These are phyloP conservation scores for Populus trichocarpa DNA, from an alignment of 441 rosid genomes.

Conservation along the genomic window DNA sequence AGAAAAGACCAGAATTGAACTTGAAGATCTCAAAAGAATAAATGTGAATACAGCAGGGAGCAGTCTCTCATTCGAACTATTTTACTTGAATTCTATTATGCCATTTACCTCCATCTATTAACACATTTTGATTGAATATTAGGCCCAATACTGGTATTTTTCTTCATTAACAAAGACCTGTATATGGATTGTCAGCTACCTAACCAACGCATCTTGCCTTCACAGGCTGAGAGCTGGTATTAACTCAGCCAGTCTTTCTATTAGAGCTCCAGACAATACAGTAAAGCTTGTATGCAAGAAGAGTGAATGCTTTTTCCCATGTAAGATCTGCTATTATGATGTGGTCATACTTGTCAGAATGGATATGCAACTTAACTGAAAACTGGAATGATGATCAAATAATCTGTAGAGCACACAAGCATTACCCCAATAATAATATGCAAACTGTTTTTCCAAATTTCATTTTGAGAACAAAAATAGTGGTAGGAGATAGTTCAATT, in stretches of 20 bases:
- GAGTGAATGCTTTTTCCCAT: background rate
- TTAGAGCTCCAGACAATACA: background rate
- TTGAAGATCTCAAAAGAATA: background rate
- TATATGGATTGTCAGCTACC: background rate
- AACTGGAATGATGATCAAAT: too few species aligned
- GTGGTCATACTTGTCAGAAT: background rate
- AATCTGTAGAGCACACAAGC: too few species aligned
- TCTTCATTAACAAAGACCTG: background rate
- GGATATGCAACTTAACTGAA: background rate
- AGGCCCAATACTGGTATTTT: background rate
- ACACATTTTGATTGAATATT: background rate
- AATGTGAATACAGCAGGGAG: background rate
- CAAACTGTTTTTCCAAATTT: background rate
- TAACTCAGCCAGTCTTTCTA: background rate
- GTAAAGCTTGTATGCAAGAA: background rate
- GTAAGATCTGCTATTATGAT: background rate
- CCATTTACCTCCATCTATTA: slow-evolving; percentile 1
- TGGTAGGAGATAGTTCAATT: background rate
- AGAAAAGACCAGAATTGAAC: background rate
- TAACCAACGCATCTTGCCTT: background rate
- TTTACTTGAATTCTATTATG: background rate
- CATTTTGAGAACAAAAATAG: background rate
- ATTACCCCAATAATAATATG: background rate
- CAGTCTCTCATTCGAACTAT: background rate
- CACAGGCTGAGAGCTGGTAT: background rate